These are phyloP conservation scores for Oemleria cerasiformis DNA, from an alignment of 306 rosid genomes.

Conservation along the genomic window DNA sequence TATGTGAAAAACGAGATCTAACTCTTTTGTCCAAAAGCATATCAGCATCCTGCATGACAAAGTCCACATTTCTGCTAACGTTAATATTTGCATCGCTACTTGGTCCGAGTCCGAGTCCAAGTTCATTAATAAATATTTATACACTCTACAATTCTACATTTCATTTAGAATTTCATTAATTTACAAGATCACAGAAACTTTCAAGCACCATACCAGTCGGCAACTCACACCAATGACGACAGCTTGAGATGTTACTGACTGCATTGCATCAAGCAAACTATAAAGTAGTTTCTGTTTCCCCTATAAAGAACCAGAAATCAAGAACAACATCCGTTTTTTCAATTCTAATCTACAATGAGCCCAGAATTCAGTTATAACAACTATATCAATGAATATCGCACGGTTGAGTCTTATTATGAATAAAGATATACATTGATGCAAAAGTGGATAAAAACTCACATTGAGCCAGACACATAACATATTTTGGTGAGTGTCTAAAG, in stretches of 20 bases:
- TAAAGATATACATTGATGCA: background rate
- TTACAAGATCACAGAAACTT: background rate
- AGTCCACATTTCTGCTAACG: background rate
- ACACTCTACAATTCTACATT: background rate
- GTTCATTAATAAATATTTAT: background rate
- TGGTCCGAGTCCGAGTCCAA: background rate
- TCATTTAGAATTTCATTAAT: background rate
- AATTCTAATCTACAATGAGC: background rate
- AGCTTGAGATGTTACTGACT: slow-evolving; percentile 84
- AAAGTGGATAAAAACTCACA: background rate
- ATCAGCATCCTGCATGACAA: slow-evolving; percentile 79
- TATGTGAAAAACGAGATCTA: slow-evolving; percentile 90
- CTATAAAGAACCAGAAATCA: slow-evolving; percentile 38
- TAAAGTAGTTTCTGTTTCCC: slow-evolving; percentile 90
- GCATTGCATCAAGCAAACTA: slow-evolving; percentile 92
- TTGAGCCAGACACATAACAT: background rate
- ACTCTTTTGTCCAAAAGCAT: slow-evolving; percentile 94
- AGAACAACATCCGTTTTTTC: background rate
- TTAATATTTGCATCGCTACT: background rate
- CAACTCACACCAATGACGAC: slow-evolving; percentile 86
- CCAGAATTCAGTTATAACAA: background rate
- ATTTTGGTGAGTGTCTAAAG: background rate
- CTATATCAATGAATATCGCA: too few relatives aligned
- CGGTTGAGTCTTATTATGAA: too few relatives aligned
- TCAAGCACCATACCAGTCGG: slow-evolving; percentile 62